Conservation (phyloP, 768 basidiomycete genomes). For the Tylopilus subfusipes region DNA sequence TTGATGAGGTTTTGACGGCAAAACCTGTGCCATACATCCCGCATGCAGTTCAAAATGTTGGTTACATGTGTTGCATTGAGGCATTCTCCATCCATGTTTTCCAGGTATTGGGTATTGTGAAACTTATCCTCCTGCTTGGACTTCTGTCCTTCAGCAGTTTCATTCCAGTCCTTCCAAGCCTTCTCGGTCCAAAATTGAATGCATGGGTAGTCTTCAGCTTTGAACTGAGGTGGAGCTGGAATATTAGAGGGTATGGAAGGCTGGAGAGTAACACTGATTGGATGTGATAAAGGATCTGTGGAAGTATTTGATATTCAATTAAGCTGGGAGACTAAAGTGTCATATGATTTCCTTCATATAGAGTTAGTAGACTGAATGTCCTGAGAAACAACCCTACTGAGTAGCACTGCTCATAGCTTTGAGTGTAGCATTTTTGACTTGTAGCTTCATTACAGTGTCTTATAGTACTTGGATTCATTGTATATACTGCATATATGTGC, state of each 20-base stretch:
- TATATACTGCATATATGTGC: not conserved
- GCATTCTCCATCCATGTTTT: not conserved
- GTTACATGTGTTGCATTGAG: not conserved
- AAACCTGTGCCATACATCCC: not conserved
- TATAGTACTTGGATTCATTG: not conserved
- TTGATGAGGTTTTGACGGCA: not conserved
- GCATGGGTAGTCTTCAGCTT: not conserved
- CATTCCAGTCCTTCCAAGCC: not conserved
- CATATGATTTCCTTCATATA: not conserved
- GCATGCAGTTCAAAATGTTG: not conserved
- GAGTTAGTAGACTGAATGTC: no score
- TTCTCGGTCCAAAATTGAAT: not conserved
- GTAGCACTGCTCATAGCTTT: not conserved
- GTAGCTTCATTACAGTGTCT: not conserved
- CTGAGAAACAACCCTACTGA: no score
- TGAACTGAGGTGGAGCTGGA: not conserved
- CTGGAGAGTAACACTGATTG: no score
- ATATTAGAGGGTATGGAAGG: no score
- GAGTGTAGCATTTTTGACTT: not conserved
- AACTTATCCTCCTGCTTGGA: not conserved
- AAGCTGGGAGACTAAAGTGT: not conserved
- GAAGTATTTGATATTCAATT: not conserved
- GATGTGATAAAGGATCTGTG: no score
- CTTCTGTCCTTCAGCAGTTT: not conserved
- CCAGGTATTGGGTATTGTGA: not conserved